These are phyloP conservation scores for Dittrichia graveolens DNA, from an alignment of 129 eudicot genomes.

Conservation along the genomic window DNA sequence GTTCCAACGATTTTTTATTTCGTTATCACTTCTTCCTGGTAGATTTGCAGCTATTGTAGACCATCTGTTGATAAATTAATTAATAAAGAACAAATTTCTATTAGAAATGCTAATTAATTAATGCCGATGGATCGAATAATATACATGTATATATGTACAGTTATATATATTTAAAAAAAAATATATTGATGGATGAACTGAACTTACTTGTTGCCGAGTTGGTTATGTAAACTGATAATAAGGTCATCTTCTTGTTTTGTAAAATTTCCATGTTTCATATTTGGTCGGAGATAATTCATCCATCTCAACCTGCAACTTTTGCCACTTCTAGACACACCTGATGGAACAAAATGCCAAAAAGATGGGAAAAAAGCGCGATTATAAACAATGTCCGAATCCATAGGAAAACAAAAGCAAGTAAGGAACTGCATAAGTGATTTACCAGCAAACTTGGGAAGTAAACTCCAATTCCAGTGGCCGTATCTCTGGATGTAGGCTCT, in stretches of 20 bases:
- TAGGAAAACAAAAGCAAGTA: not conserved
- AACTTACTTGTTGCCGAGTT: constrained; percentile 37
- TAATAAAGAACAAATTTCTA: not conserved
- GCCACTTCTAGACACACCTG: constrained; percentile 35
- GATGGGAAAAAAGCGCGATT: not conserved
- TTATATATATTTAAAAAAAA: not conserved
- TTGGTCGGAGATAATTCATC: constrained; percentile 32
- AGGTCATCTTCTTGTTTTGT: constrained; percentile 30
- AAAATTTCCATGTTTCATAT: constrained; percentile 31
- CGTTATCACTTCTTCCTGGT: constrained; percentile 40
- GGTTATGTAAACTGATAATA: constrained; percentile 12
- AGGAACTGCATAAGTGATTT: not conserved
- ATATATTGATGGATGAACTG: not conserved
- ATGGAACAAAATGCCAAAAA: not conserved
- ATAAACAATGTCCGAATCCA: not conserved
- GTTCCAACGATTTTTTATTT: constrained; percentile 36
- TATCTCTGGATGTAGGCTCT: constrained; percentile 43
- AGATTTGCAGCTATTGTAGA: constrained; percentile 28
- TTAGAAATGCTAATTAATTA: not conserved
- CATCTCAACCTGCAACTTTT: constrained; percentile 39
- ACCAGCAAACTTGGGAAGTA: constrained; percentile 61
- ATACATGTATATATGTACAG: not conserved
- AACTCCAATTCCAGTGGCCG: constrained; percentile 66
- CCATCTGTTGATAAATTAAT: constrained; percentile 18
- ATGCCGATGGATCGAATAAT: not conserved